These are phyloP conservation scores for Pseudogymnoascus sp. DNA, from an alignment of 2,329 filamentous ascomycete genomes.

Conservation along the genomic window DNA sequence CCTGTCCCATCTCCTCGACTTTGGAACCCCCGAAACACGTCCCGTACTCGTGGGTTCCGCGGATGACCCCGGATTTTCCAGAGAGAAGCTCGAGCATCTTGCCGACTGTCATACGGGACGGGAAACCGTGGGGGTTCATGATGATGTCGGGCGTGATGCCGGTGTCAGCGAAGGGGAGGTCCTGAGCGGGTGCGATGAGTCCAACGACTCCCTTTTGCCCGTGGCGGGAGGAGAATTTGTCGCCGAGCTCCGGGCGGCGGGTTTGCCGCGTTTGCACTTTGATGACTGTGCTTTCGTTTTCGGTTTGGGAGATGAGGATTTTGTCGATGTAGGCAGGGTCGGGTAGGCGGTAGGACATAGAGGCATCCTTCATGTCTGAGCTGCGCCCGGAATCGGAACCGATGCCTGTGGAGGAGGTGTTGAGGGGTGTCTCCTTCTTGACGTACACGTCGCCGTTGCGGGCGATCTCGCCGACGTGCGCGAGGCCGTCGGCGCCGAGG, in stretches of 20 bases:
- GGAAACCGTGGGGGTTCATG: slow-evolving; percentile 99
- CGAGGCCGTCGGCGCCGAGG: slow-evolving; percentile 80
- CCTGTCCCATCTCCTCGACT: slow-evolving; percentile 80
- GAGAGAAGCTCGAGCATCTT: slow-evolving; percentile 94
- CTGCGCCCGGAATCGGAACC: slow-evolving; percentile 58
- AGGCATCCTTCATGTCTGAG: slow-evolving; percentile 57
- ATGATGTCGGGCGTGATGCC: slow-evolving; percentile 97
- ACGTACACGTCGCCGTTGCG: slow-evolving; percentile 77
- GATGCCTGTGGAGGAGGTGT: slow-evolving; percentile 66
- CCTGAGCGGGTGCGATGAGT: slow-evolving; percentile 92
- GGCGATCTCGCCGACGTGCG: slow-evolving; percentile 75
- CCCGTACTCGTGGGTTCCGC: slow-evolving; percentile 82
- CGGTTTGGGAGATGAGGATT: slow-evolving; percentile 85
- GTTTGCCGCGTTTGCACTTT: slow-evolving; percentile 97
- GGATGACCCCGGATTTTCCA: slow-evolving; percentile 84
- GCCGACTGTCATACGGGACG: slow-evolving; percentile 97
- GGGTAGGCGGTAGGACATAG: slow-evolving; percentile 72
- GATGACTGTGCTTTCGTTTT: slow-evolving; percentile 77
- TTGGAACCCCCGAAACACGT: slow-evolving; percentile 79
- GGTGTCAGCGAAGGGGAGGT: slow-evolving; percentile 89
- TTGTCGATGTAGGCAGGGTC: slow-evolving; percentile 92
- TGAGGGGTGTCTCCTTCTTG: slow-evolving; percentile 79
- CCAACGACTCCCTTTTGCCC: slow-evolving; percentile 97
- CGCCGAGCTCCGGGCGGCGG: slow-evolving; percentile 84
- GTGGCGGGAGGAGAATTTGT: slow-evolving; percentile 98